These are phyloP conservation scores for Butyriboletus regius DNA, from an alignment of 1,284 basidiomycete species.

Conservation along the genomic window DNA sequence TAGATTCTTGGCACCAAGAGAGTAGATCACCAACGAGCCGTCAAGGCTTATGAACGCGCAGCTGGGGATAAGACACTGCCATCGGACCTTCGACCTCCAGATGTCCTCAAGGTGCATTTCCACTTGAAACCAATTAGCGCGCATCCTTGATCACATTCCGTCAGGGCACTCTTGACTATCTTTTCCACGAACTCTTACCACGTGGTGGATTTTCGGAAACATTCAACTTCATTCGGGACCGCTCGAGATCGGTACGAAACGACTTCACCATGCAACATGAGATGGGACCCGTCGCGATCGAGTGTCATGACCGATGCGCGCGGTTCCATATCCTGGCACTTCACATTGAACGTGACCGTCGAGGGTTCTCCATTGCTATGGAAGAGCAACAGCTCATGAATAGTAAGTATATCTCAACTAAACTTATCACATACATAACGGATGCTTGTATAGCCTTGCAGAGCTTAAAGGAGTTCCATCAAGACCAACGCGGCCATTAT, in stretches of 20 bases:
- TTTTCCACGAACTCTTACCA: constrained; percentile 76
- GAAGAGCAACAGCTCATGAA: constrained; percentile 88
- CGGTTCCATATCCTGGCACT: constrained; percentile 88
- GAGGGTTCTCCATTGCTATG: constrained; percentile 61
- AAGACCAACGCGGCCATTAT: constrained; percentile 66
- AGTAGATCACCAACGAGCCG: constrained; percentile 79
- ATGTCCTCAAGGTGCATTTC: constrained; percentile 63
- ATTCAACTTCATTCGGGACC: constrained; percentile 84
- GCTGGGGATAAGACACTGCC: constrained; percentile 88
- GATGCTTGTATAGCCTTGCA: constrained; percentile 60
- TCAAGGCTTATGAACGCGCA: constrained; percentile 92
- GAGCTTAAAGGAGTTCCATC: constrained; percentile 88
- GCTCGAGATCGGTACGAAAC: constrained; percentile 82
- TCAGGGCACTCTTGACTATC: constrained; percentile 83
- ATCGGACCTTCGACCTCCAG: constrained; percentile 85
- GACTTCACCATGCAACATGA: constrained; percentile 93
- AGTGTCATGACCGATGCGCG: constrained; percentile 88
- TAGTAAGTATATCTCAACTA: constrained; percentile 45
- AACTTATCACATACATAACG: not conserved
- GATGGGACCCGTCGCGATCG: constrained; percentile 71
- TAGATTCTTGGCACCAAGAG: constrained; percentile 68
- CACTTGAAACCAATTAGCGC: not conserved
- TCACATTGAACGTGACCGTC: constrained; percentile 60
- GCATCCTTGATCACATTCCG: not conserved
- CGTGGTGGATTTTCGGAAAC: constrained; percentile 63